Conservation (phyloP, 2,329 filamentous ascomycete species). For the Colletotrichum agaves region DNA sequence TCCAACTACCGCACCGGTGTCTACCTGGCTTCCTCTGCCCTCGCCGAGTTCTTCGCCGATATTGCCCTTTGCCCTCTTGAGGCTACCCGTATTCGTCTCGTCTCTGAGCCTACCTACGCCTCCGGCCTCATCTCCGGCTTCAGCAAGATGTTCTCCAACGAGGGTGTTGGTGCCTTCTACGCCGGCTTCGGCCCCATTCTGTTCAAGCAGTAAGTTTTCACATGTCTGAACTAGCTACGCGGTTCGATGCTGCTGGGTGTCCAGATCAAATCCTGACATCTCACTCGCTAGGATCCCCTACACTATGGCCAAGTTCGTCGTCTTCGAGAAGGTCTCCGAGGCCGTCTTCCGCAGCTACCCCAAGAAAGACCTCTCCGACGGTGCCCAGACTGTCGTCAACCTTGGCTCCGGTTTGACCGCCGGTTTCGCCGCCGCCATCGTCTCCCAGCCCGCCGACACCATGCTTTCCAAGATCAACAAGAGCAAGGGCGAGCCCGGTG, state of each 20-base stretch:
- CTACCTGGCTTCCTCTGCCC: slow-evolving; percentile 78
- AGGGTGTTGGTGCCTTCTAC: slow-evolving; percentile 90
- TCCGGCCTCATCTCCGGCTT: slow-evolving; percentile 83
- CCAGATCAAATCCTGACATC: neutral
- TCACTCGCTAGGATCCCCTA: slow-evolving; percentile 76
- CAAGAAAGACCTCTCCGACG: slow-evolving; percentile 75
- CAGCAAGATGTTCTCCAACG: slow-evolving; percentile 82
- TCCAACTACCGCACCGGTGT: slow-evolving; percentile 82
- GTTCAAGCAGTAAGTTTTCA: slow-evolving; percentile 75
- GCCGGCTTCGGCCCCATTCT: slow-evolving; percentile 89
- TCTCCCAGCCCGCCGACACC: slow-evolving; percentile 92
- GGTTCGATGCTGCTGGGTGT: neutral
- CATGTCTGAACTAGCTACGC: neutral
- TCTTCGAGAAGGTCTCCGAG: slow-evolving; percentile 90
- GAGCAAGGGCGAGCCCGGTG: slow-evolving; percentile 87
- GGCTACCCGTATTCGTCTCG: slow-evolving; percentile 93
- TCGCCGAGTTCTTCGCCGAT: slow-evolving; percentile 77
- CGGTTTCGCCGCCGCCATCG: slow-evolving; percentile 85
- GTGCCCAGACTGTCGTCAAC: slow-evolving; percentile 83
- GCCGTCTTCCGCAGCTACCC: slow-evolving; percentile 74
- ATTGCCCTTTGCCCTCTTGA: slow-evolving; percentile 91
- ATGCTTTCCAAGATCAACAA: slow-evolving; percentile 98
- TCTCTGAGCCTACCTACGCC: slow-evolving; percentile 88
- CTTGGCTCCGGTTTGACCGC: slow-evolving; percentile 66
- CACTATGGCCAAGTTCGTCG: slow-evolving; percentile 96